These are phyloP conservation scores for Talaromyces proteolyticus DNA, from an alignment of 495 filamentous ascomycete species.

Conservation along the genomic window DNA sequence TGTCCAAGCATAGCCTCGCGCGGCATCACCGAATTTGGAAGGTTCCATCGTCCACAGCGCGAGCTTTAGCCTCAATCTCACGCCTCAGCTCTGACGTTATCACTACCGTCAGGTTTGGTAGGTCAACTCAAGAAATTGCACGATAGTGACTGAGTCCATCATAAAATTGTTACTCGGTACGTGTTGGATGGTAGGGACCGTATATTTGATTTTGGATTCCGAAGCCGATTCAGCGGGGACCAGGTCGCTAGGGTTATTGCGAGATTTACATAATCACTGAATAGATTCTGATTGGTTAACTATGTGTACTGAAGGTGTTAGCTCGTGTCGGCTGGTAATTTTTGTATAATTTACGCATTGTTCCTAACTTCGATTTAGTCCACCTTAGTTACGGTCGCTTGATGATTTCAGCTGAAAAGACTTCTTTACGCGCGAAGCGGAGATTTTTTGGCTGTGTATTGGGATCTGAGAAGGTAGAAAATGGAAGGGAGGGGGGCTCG, in stretches of 20 bases:
- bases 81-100: constrained; percentile 27
- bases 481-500: not conserved
- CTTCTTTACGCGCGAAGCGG: too few species aligned
- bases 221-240: constrained; percentile 14
- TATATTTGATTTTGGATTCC: constrained; percentile 25
- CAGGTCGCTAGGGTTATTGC: constrained; percentile 20
- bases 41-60: constrained; percentile 15
- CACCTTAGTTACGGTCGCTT: too few species aligned
- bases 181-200: constrained; percentile 36
- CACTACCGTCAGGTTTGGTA: constrained; percentile 27
- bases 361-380: too few species aligned
- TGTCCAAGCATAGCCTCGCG: constrained; percentile 27
- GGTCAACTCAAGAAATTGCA: constrained; percentile 31
- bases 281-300: too few species aligned
- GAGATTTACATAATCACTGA: too few species aligned
- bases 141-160: constrained; percentile 33
- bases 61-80: constrained; percentile 24
- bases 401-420: too few species aligned
- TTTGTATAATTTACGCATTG: too few species aligned
- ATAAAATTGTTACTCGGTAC: constrained; percentile 30
- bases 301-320: too few species aligned
- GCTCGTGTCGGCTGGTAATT: too few species aligned
- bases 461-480: too few species aligned
- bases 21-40: constrained; percentile 22
- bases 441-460: too few species aligned